Conservation (phyloP, 306 rosid species). For the Pyrus communis region DNA sequence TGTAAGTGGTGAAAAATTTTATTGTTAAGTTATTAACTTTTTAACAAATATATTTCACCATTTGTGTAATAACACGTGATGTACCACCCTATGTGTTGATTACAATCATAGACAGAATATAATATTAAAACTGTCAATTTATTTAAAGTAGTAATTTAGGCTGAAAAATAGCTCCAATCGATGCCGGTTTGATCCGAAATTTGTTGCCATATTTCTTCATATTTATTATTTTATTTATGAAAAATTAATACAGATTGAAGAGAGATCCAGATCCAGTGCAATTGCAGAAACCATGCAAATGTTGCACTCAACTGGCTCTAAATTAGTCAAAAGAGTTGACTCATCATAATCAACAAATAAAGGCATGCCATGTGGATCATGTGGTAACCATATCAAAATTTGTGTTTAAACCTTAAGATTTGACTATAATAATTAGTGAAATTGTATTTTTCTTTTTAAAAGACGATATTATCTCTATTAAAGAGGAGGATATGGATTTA, state of each 20-base stretch:
- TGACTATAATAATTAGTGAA: no score
- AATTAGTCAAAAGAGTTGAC: neutral
- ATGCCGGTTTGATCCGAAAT: neutral
- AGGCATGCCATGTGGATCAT: neutral
- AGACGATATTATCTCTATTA: no score
- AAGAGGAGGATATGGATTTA: no score
- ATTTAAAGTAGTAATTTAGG: neutral
- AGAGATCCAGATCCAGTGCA: neutral
- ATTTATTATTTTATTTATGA: neutral
- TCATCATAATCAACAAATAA: neutral
- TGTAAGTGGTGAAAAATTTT: no score
- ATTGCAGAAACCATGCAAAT: neutral
- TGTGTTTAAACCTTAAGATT: neutral
- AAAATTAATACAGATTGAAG: neutral
- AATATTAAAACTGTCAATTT: neutral
- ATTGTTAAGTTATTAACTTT: no score
- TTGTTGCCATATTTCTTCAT: neutral
- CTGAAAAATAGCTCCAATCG: neutral
- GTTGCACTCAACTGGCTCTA: neutral
- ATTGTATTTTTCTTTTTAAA: no score
- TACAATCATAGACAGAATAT: no score
- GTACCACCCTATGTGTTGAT: fast-evolving
- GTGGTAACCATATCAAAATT: neutral
- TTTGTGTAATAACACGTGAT: fast-evolving
- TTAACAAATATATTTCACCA: fast-evolving